A percentile compares a stretch with the other conserved stretches of the same genome.
phyloP scores from a whole-genome alignment of 257 asterid genomes.

The Nicotiana obtusifolia region DNA sequence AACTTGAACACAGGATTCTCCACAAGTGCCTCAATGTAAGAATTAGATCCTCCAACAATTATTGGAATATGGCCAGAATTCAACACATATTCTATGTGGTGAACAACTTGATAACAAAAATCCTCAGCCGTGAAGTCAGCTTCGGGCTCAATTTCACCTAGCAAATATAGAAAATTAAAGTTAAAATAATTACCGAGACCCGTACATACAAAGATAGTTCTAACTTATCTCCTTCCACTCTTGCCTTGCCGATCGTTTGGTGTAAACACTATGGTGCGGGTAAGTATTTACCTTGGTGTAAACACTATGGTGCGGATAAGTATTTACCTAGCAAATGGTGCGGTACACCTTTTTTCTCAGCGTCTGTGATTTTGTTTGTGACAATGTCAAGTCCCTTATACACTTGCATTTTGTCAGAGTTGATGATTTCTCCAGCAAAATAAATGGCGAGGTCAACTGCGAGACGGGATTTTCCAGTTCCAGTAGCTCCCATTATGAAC shows the following conservation, averaged over 20 bases:
- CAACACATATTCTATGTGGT: neutral
- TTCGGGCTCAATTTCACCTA: constrained; percentile 9
- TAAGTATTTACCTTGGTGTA: too few species aligned
- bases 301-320: neutral
- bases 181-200: too few species aligned
- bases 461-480: constrained; percentile 19
- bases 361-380: constrained; percentile 9
- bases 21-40: constrained; percentile 20
- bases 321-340: constrained; percentile 19
- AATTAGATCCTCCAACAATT: constrained; percentile 23
- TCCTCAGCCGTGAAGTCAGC: constrained; percentile 6
- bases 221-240: too few species aligned
- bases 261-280: too few species aligned
- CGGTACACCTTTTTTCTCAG: constrained; percentile 14
- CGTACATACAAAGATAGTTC: too few species aligned
- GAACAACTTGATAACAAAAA: neutral
- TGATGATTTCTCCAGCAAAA: constrained; percentile 18
- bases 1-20: constrained; percentile 17
- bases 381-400: constrained; percentile 20
- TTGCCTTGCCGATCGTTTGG: too few species aligned
- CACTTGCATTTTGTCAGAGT: constrained; percentile 29
- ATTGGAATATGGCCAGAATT: constrained; percentile 14
- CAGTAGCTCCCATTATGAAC: constrained; percentile 23
- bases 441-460: constrained; percentile 11
- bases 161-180: neutral